These are phyloP conservation scores for Fraxinus americana DNA, from an alignment of 257 asterid species.

Conservation along the genomic window DNA sequence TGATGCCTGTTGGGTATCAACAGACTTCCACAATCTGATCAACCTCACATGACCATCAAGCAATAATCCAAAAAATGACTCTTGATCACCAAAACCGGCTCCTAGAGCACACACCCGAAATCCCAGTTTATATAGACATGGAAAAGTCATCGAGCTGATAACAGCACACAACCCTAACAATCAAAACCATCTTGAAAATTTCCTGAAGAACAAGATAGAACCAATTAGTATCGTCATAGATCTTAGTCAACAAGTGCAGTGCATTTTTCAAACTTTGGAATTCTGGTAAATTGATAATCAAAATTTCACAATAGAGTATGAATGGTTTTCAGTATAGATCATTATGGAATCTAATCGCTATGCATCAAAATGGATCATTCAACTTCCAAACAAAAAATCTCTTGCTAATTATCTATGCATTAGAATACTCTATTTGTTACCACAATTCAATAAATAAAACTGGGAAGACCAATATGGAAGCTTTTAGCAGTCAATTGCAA, in stretches of 20 bases:
- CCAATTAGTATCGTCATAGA: background rate
- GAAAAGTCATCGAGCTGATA: background rate
- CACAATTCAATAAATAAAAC: background rate
- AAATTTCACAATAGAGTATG: background rate
- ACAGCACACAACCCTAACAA: constrained; percentile 8
- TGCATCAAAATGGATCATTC: background rate
- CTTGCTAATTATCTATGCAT: background rate
- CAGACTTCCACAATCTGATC: constrained; percentile 2
- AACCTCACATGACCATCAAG: background rate
- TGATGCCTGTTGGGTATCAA: background rate
- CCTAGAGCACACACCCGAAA: background rate
- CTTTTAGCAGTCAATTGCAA: constrained; percentile 19
- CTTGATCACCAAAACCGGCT: background rate
- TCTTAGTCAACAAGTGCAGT: background rate
- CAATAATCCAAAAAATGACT: constrained; percentile 4
- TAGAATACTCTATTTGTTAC: background rate
- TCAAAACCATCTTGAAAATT: constrained; percentile 19
- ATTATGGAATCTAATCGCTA: background rate
- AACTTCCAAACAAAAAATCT: background rate
- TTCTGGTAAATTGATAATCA: constrained; percentile 8
- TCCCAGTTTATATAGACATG: background rate
- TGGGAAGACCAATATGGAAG: constrained; percentile 21
- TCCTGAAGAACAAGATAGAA: constrained; percentile 23
- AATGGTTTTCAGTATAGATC: background rate
- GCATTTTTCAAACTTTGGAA: background rate